A percentile compares a stretch with the other conserved stretches of the same genome.
These are phyloP conservation scores for Protostelium mycophagum DNA, from an alignment of 78 protist genomes.

Conservation along the genomic window DNA sequence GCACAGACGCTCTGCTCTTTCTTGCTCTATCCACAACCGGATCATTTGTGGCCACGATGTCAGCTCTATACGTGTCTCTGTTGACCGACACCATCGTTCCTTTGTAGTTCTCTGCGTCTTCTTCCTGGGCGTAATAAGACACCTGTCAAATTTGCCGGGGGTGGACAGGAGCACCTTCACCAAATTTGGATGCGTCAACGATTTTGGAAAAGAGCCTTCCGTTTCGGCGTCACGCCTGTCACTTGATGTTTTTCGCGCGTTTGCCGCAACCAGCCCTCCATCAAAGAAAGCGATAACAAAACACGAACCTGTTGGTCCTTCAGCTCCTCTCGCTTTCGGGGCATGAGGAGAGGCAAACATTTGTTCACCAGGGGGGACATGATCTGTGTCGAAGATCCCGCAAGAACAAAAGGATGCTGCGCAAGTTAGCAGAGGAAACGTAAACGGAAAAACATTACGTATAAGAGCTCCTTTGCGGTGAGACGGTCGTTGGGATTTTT, in stretches of 20 bases:
- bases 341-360: constrained; percentile 25
- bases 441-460: neutral
- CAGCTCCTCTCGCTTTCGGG: neutral
- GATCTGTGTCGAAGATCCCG: constrained; percentile 38
- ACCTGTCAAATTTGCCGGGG: too few species aligned
- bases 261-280: too few species aligned
- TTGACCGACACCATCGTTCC: neutral
- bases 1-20: neutral
- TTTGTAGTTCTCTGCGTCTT: neutral
- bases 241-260: too few species aligned
- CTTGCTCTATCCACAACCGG: neutral
- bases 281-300: too few species aligned
- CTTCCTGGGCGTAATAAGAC: neutral
- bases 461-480: constrained; percentile 30
- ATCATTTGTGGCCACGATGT: neutral
- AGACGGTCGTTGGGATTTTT: constrained; percentile 33
- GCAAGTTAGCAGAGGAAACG: neutral
- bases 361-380: constrained; percentile 27
- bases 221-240: too few species aligned
- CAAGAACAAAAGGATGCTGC: constrained; percentile 49
- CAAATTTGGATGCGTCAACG: too few species aligned
- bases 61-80: neutral
- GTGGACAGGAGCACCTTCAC: too few species aligned
- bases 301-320: neutral
- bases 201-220: too few species aligned